These are phyloP conservation scores for Beta lomatogona DNA, from an alignment of 179 eudicot genomes.

Conservation along the genomic window DNA sequence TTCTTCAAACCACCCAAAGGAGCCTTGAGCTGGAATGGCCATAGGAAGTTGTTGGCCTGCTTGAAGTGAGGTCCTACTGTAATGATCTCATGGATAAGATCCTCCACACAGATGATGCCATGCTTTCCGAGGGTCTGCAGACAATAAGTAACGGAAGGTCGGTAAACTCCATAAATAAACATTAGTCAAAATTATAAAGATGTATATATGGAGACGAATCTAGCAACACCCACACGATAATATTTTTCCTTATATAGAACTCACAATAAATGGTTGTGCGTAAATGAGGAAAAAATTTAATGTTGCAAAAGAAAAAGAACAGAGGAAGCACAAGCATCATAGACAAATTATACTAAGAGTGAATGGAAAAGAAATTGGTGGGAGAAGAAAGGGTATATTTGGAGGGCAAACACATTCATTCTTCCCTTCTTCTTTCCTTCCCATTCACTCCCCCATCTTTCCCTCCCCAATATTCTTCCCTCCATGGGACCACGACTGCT, in stretches of 20 bases:
- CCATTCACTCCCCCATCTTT: constrained; percentile 56
- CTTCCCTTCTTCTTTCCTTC: constrained; percentile 83
- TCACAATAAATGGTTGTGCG: no score
- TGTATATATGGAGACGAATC: no score
- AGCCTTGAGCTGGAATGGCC: constrained; percentile 81
- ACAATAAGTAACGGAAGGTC: not conserved
- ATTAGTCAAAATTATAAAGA: no score
- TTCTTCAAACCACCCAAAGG: constrained; percentile 82
- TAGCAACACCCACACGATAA: no score
- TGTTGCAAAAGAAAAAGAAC: no score
- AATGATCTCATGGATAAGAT: constrained; percentile 80
- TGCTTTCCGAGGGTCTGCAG: constrained; percentile 63
- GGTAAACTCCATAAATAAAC: not conserved
- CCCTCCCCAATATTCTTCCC: constrained; percentile 40
- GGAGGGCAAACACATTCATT: constrained; percentile 61
- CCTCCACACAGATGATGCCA: constrained; percentile 84
- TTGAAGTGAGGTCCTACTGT: constrained; percentile 87
- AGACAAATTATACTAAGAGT: no score
- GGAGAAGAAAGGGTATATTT: no score
- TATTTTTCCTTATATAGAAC: no score
- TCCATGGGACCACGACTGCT: no score
- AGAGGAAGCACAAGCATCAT: no score
- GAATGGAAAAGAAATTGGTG: no score
- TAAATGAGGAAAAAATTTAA: no score
- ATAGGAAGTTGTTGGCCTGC: constrained; percentile 84